These are phyloP conservation scores for Aspergillus brasiliensis DNA, from an alignment of 2,329 filamentous ascomycete genomes.

Conservation along the genomic window DNA sequence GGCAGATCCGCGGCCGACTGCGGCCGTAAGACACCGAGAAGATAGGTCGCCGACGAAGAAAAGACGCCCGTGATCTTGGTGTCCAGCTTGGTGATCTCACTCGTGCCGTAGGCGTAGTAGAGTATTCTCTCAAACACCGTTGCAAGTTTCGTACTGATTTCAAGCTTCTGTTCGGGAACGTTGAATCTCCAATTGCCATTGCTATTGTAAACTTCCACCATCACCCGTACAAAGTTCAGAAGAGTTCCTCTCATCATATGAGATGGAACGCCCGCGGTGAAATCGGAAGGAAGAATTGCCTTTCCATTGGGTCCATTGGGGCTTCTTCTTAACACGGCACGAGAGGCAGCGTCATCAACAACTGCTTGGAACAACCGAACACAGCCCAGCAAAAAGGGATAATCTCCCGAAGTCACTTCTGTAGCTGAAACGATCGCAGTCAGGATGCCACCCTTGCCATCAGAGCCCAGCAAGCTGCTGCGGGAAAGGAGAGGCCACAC, in stretches of 20 bases:
- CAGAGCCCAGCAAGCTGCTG: conserved; percentile 75
- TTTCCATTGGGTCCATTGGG: conserved; percentile 35
- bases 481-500: conserved; percentile 88
- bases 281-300: conserved; percentile 42
- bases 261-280: conserved; percentile 73
- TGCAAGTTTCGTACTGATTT: conserved; percentile 69
- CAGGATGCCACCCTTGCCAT: conserved; percentile 75
- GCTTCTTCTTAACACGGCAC: conserved; percentile 49
- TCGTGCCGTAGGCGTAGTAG: conserved; percentile 72
- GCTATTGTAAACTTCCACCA: conserved; percentile 83
- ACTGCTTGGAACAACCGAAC: conserved; percentile 73
- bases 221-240: conserved; percentile 70
- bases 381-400: conserved; percentile 74
- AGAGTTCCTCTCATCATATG: conserved; percentile 73
- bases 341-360: conserved; percentile 71
- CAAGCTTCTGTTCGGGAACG: conserved; percentile 65
- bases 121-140: conserved; percentile 72
- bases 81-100: conserved; percentile 56
- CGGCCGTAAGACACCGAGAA: conserved; percentile 76
- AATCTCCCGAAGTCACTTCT: conserved; percentile 75
- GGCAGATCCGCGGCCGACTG: conserved; percentile 69
- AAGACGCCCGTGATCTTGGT: conserved; percentile 64
- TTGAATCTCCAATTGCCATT: conserved; percentile 83
- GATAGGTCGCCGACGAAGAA: conserved; percentile 70
- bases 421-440: conserved; percentile 77